phyloP scores from a whole-genome alignment of 805 yeast genomes.

The Candida awuae region DNA sequence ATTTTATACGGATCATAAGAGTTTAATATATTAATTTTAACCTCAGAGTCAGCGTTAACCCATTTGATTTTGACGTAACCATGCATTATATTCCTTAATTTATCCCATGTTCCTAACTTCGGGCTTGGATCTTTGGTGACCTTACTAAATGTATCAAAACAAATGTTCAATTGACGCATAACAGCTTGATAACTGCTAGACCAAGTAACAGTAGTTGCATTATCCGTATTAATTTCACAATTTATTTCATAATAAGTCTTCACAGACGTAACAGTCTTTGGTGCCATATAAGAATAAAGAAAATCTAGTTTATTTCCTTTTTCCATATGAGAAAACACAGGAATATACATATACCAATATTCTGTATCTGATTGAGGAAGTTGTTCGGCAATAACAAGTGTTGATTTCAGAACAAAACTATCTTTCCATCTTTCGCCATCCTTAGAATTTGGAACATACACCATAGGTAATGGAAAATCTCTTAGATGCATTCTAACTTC shows the following conservation, averaged over 20 bases:
- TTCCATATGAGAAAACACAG: slow-evolving; percentile 42
- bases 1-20: slow-evolving; percentile 72
- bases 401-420: slow-evolving; percentile 37
- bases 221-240: slow-evolving; percentile 44
- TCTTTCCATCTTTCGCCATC: slow-evolving; percentile 4
- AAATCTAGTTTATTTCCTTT: slow-evolving; percentile 29
- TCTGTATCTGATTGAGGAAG: slow-evolving; percentile 42
- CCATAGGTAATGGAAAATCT: slow-evolving; percentile 81
- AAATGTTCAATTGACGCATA: slow-evolving; percentile 68
- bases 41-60: slow-evolving; percentile 36
- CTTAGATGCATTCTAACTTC: slow-evolving; percentile 67
- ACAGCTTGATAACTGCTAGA: slow-evolving; percentile 81
- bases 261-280: slow-evolving; percentile 69
- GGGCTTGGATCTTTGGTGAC: slow-evolving; percentile 85
- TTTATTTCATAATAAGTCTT: slow-evolving; percentile 60
- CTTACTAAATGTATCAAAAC: slow-evolving; percentile 76
- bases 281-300: slow-evolving; percentile 52
- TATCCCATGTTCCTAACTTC: slow-evolving; percentile 91
- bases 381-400: slow-evolving; percentile 62
- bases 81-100: slow-evolving; percentile 66
- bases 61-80: slow-evolving; percentile 50
- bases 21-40: slow-evolving; percentile 62
- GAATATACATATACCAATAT: slow-evolving; percentile 53
- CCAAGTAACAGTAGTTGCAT: slow-evolving; percentile 69
- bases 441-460: slow-evolving; percentile 50